Evolutionary conservation across 2,329 filamentous ascomycete genomes (phyloP).

Genomic region (Diaporthe helianthi): DNA sequence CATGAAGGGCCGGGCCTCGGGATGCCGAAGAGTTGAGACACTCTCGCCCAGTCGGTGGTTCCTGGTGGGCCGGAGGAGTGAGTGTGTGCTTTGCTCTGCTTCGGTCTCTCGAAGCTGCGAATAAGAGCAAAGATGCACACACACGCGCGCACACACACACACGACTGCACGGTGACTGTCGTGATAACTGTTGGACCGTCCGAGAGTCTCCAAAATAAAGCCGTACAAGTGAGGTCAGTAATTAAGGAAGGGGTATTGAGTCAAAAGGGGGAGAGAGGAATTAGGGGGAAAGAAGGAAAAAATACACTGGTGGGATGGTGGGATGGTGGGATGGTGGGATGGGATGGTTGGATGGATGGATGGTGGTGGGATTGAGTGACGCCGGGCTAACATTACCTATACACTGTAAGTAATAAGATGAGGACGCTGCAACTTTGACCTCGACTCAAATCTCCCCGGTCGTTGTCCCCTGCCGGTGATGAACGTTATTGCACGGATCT

Average conservation of each 20-base stretch:
- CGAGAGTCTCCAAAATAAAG: not conserved
- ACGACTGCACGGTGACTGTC: too few relatives aligned
- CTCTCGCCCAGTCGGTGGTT: conserved; percentile 25
- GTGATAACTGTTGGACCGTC: not conserved
- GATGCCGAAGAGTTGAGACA: conserved; percentile 31
- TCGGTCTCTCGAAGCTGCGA: not conserved
- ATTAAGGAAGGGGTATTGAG: not conserved
- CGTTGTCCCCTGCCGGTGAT: conserved; percentile 17
- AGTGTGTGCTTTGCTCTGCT: too few relatives aligned
- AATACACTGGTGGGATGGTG: not conserved
- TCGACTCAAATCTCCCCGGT: conserved; percentile 22
- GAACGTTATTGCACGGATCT: conserved; percentile 26
- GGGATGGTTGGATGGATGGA: not conserved
- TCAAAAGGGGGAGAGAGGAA: not conserved
- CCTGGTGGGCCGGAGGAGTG: conserved; percentile 13
- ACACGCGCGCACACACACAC: not conserved
- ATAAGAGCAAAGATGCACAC: not conserved
- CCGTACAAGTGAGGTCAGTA: not conserved
- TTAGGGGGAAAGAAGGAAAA: not conserved
- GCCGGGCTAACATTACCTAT: conserved; percentile 3
- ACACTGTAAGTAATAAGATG: not conserved
- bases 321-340: not conserved
- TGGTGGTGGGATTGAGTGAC: conserved; percentile 2
- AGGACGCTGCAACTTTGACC: conserved; percentile 19
- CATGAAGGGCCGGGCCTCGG: conserved; percentile 20